phyloP scores from a whole-genome alignment of 805 yeast species.

The Barnettozyma salicaria region DNA sequence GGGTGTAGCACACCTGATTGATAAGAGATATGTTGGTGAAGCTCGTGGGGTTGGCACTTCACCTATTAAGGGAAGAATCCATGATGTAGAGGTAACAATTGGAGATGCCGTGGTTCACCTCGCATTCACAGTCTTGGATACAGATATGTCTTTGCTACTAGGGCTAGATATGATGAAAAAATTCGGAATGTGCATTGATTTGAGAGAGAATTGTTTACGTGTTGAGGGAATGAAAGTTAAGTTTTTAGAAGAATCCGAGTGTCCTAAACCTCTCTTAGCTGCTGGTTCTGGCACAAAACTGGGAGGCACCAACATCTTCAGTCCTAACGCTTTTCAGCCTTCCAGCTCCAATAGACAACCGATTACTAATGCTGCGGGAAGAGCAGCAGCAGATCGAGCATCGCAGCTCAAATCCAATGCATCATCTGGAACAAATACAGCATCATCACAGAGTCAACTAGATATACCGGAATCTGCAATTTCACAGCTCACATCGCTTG shows the following conservation, averaged over 20 bases:
- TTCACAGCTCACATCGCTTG: constrained; percentile 53
- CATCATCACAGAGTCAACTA: neutral
- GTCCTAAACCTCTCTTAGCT: constrained; percentile 34
- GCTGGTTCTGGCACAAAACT: constrained; percentile 2
- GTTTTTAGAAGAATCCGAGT: constrained; percentile 69
- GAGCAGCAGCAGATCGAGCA: constrained; percentile 18
- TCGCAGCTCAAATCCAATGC: too few relatives aligned
- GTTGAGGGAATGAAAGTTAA: constrained; percentile 66
- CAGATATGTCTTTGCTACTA: constrained; percentile 64
- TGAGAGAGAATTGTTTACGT: constrained; percentile 54
- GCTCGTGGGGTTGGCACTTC: constrained; percentile 90
- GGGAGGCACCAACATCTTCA: constrained; percentile 6
- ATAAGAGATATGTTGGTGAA: constrained; percentile 70
- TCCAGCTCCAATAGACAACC: constrained; percentile 4
- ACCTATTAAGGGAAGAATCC: constrained; percentile 75
- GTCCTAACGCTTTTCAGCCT: constrained; percentile 14
- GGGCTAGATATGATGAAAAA: constrained; percentile 92
- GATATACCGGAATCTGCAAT: constrained; percentile 36
- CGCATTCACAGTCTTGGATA: constrained; percentile 66
- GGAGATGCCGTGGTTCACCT: constrained; percentile 62
- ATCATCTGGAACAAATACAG: neutral
- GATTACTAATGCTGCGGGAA: constrained; percentile 9
- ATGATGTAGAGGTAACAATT: constrained; percentile 79
- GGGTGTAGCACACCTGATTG: constrained; percentile 67
- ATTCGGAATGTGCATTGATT: constrained; percentile 77